These are phyloP conservation scores for Posidonia australis DNA, from an alignment of 106 monocot species.

Conservation along the genomic window DNA sequence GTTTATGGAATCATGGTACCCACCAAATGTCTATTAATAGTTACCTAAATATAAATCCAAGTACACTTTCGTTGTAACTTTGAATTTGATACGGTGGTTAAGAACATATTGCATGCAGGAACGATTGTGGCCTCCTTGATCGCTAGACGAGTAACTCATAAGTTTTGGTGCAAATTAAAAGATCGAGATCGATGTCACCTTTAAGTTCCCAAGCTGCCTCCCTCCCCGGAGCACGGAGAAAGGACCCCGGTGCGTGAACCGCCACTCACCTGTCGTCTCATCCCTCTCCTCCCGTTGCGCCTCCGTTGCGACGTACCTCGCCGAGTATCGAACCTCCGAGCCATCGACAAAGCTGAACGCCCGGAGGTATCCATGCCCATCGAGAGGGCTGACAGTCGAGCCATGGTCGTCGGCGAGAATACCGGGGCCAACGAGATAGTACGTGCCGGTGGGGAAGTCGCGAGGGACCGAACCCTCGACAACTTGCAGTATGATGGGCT, in stretches of 20 bases:
- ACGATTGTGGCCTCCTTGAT: no score
- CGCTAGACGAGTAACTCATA: no score
- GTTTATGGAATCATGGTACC: no score
- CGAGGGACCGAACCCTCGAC: constrained; percentile 38
- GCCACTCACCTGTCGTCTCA: constrained; percentile 27
- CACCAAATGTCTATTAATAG: no score
- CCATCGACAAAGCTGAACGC: constrained; percentile 44
- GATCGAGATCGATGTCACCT: no score
- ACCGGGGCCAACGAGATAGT: constrained; percentile 71
- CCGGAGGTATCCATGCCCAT: constrained; percentile 93
- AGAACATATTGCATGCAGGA: no score
- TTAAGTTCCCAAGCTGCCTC: constrained; percentile 56
- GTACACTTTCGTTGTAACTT: no score
- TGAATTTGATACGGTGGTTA: no score
- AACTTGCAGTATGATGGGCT: constrained; percentile 28
- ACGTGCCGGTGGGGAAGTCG: constrained; percentile 46
- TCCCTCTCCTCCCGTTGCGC: constrained; percentile 55
- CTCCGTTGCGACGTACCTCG: constrained; percentile 61
- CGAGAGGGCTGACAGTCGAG: constrained; percentile 77
- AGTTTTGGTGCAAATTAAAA: no score
- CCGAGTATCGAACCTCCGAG: constrained; percentile 34
- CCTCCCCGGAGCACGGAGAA: constrained; percentile 74
- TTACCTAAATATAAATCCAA: no score
- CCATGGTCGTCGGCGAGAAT: constrained; percentile 86
- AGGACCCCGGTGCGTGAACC: constrained; percentile 77